These are phyloP conservation scores for Rhynchosporium agropyri DNA, from an alignment of 2,329 filamentous ascomycete genomes.

Conservation along the genomic window DNA sequence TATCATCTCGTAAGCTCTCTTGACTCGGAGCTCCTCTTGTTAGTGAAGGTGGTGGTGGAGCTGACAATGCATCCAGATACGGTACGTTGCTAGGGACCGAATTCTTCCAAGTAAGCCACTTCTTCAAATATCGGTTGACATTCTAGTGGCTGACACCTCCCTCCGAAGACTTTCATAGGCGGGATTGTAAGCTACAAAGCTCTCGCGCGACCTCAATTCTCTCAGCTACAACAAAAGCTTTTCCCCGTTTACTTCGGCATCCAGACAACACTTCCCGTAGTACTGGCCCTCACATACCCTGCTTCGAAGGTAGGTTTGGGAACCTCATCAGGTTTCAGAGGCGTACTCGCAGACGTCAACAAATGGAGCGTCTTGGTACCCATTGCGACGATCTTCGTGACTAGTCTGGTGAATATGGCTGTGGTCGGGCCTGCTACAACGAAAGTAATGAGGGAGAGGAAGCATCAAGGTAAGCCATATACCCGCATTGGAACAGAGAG, in stretches of 20 bases:
- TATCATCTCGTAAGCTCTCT: constrained; percentile 63
- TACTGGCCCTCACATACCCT: constrained; percentile 80
- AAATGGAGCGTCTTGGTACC: constrained; percentile 68
- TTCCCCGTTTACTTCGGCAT: constrained; percentile 90
- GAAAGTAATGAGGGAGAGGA: constrained; percentile 72
- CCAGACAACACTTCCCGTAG: constrained; percentile 73
- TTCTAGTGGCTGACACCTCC: neutral
- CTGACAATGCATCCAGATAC: constrained; percentile 59
- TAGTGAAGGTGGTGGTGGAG: neutral
- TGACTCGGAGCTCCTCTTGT: neutral
- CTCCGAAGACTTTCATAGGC: constrained; percentile 69
- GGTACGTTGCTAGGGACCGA: constrained; percentile 85
- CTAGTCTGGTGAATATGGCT: constrained; percentile 69
- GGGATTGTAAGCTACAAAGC: constrained; percentile 75
- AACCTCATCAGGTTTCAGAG: constrained; percentile 51
- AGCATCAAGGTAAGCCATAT: constrained; percentile 70
- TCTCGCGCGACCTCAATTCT: constrained; percentile 79
- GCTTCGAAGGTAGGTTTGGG: constrained; percentile 46
- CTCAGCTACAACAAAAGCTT: constrained; percentile 74
- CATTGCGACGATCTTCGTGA: constrained; percentile 69
- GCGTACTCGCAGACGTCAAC: constrained; percentile 62
- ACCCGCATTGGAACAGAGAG: neutral
- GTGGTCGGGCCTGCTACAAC: constrained; percentile 77
- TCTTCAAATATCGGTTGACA: neutral
- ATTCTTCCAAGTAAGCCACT: constrained; percentile 71